phyloP scores from a whole-genome alignment of 2,329 filamentous ascomycete genomes.

The Raffaelea deltoideospora region DNA sequence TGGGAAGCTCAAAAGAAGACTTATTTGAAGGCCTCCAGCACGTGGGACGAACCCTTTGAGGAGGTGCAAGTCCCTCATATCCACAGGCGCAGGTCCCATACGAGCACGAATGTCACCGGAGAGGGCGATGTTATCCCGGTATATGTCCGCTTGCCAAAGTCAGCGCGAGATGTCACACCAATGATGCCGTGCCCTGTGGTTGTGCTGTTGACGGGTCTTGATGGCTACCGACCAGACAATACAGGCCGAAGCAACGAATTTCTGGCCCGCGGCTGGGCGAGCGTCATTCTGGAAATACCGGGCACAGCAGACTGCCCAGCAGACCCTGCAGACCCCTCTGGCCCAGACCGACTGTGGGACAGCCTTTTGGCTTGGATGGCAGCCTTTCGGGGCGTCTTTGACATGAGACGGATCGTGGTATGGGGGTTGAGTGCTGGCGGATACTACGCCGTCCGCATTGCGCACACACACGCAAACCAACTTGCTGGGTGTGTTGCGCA shows the following conservation, averaged over 20 bases:
- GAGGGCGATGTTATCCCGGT: conserved; percentile 38
- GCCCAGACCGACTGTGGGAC: conserved; percentile 46
- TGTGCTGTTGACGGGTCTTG: conserved; percentile 44
- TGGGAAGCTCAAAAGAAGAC: conserved; percentile 51
- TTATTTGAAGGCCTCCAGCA: conserved; percentile 39
- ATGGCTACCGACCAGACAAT: conserved; percentile 49
- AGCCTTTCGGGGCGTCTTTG: conserved; percentile 26
- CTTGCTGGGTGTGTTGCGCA: conserved; percentile 45
- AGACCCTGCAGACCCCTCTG: conserved; percentile 41
- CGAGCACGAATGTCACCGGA: background rate
- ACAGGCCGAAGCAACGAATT: conserved; percentile 47
- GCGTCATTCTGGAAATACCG: conserved; percentile 47
- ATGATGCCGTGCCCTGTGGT: conserved; percentile 26
- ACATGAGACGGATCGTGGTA: conserved; percentile 39
- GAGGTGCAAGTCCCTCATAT: conserved; percentile 48
- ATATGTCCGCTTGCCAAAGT: conserved; percentile 51
- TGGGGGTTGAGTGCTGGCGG: conserved; percentile 54
- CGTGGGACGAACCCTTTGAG: conserved; percentile 41
- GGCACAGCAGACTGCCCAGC: conserved; percentile 55
- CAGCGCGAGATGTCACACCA: conserved; percentile 16
- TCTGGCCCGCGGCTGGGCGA: conserved; percentile 45
- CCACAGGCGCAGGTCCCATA: conserved; percentile 15
- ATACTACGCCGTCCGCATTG: conserved; percentile 53
- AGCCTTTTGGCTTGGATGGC: conserved; percentile 46
- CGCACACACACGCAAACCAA: conserved; percentile 44